Evolutionary conservation across 371 early-diverging fungal genomes (phyloP).

Genomic region (Furculomyces boomerangus): DNA sequence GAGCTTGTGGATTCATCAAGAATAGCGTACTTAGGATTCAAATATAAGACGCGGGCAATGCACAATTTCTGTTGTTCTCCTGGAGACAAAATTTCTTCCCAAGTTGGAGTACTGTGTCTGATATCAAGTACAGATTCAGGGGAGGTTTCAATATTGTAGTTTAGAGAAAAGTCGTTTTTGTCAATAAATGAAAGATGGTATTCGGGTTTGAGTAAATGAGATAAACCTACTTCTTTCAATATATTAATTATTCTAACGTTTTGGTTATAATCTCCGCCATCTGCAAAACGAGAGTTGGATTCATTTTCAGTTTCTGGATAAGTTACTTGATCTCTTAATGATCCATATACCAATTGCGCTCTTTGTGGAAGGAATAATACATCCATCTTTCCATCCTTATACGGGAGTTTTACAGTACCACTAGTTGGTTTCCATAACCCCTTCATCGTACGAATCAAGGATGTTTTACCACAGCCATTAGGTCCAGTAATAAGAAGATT

Average conservation of each 20-base stretch:
- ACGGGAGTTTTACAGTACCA: slow-evolving; percentile 25
- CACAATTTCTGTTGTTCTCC: slow-evolving; percentile 59
- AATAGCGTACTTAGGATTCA: slow-evolving; percentile 45
- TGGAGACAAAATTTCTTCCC: slow-evolving; percentile 50
- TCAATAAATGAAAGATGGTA: neutral
- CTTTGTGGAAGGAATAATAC: slow-evolving; percentile 47
- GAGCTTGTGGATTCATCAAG: slow-evolving; percentile 61
- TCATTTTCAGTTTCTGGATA: slow-evolving; percentile 9
- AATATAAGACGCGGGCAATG: slow-evolving; percentile 46
- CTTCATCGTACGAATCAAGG: slow-evolving; percentile 46
- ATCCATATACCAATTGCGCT: slow-evolving; percentile 45
- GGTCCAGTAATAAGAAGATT: slow-evolving; percentile 49
- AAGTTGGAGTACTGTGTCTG: slow-evolving; percentile 8
- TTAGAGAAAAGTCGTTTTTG: neutral
- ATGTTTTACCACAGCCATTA: slow-evolving; percentile 36
- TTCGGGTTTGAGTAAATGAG: neutral
- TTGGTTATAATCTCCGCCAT: no score
- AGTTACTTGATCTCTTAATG: slow-evolving; percentile 47
- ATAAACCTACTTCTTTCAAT: neutral
- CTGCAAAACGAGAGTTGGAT: neutral
- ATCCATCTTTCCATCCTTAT: slow-evolving; percentile 9
- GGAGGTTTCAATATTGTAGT: neutral
- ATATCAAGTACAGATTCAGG: neutral
- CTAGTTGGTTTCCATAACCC: slow-evolving; percentile 43
- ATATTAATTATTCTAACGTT: neutral